phyloP scores from a whole-genome alignment of 2,329 filamentous ascomycete genomes.

The Aspergillus carbonarius region DNA sequence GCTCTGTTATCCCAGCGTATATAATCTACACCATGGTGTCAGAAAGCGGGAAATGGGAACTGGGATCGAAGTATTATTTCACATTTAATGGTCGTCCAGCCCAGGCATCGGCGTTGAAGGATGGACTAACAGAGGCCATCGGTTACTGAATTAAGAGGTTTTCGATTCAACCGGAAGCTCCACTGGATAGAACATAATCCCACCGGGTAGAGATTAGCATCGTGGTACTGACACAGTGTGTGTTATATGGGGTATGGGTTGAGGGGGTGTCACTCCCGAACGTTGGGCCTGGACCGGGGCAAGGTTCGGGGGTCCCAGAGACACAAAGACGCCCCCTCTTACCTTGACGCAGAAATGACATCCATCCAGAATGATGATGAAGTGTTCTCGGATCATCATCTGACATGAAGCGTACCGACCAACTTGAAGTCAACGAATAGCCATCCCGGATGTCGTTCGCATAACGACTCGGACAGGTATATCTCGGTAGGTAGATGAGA shows the following conservation, averaged over 20 bases:
- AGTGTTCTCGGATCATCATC: background rate
- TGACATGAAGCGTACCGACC: background rate
- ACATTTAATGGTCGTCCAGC: background rate
- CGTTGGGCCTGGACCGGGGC: background rate
- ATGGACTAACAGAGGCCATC: background rate
- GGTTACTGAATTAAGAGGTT: background rate
- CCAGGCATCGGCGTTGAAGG: background rate
- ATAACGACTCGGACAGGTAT: background rate
- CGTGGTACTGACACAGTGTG: background rate
- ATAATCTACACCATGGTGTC: background rate
- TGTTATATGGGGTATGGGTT: background rate
- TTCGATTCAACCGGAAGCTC: background rate
- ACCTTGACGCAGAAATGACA: background rate
- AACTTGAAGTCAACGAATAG: no score
- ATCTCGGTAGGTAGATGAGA: background rate
- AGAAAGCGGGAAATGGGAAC: background rate
- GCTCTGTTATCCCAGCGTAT: constrained; percentile 1
- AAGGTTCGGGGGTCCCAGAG: background rate
- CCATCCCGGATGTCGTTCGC: background rate
- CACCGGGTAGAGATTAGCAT: no score
- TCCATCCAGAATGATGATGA: background rate
- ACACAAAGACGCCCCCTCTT: background rate
- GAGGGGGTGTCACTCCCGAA: background rate
- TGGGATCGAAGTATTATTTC: background rate
- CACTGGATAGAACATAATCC: no score